Evolutionary conservation across 164 flowering plant species (phyloP), one percentile per base, ranked within the genome.

Genomic region (Warburgia ugandensis): DNA sequence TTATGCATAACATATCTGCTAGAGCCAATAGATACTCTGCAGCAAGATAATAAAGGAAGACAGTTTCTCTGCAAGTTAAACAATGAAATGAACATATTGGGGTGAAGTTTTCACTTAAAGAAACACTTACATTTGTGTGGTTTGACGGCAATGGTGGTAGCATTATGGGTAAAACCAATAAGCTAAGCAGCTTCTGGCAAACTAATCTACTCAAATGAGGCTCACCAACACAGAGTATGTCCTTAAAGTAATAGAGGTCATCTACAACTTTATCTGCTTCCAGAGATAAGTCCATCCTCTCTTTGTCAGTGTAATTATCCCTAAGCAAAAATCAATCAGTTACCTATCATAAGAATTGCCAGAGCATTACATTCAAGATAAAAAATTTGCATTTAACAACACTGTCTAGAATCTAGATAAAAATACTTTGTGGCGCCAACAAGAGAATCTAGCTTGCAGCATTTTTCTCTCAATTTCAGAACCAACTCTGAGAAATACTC

Each of bases 201-300:
- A 80, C 54, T 59, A 72, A 42, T 62, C 39, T 54, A 52, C 63
- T 62, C 66, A 80, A 68, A 49, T 61, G 59, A 43, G 58, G 56
- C 17, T 71, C 52, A 23, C 77, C 79, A 45, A 64, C 58, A 44
- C 45, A 49, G 23, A 78, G 65, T 33, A 80, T 64, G 64, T 80
- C 86, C 48, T 78, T 76, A 17, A 68, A 61, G 67, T 78, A 80
- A 68, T 73, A 78, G 21, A 80, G 66, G 63, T 80, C 83, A 59
- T 80, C 83, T 19, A 74, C 58, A 25, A 78, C 36, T 55, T 68
- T 68, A 55, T 80, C 86, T 46, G 66, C 62, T 63, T 67, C 70
- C 39, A 52, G 22, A 48, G 67, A 56, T 41, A 80, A 55, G 29
- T 60, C 67, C 41, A 68, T 64, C 60, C 66, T 68, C 53, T 29